Evolutionary conservation across 352 stramenopile genomes (phyloP).

Genomic region (Globisporangium solare): DNA sequence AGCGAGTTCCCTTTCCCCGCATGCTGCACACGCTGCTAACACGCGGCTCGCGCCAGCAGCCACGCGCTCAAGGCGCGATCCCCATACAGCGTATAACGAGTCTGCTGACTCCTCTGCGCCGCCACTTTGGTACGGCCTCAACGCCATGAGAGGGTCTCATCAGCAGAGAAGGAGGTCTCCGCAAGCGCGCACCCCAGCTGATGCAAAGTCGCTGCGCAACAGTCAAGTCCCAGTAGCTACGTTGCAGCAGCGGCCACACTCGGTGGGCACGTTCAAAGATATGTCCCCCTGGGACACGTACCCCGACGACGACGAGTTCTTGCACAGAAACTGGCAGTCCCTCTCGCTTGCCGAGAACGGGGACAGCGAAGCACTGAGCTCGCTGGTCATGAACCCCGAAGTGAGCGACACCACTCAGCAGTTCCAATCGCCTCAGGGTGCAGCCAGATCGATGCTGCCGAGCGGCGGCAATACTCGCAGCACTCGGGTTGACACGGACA

Average conservation of each 20-base stretch:
- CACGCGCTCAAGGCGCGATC: too few relatives aligned
- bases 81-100: too few relatives aligned
- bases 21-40: too few relatives aligned
- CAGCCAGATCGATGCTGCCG: neutral
- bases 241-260: neutral
- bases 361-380: neutral
- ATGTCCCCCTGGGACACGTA: constrained; percentile 7
- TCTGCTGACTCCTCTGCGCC: neutral
- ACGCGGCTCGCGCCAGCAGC: too few relatives aligned
- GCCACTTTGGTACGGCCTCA: constrained; percentile 9
- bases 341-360: neutral
- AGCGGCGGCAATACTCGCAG: neutral
- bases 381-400: too few relatives aligned
- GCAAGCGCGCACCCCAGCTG: neutral
- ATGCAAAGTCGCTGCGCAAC: too few relatives aligned
- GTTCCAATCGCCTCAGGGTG: too few relatives aligned
- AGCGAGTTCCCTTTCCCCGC: too few relatives aligned
- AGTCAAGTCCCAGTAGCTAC: neutral
- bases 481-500: neutral
- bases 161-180: neutral
- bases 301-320: constrained; percentile 1
- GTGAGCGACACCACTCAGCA: neutral
- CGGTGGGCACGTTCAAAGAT: neutral
- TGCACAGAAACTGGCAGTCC: neutral
- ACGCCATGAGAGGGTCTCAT: neutral